These are phyloP conservation scores for Remersonia thermophila DNA, from an alignment of 2,329 filamentous ascomycete species.

Conservation along the genomic window DNA sequence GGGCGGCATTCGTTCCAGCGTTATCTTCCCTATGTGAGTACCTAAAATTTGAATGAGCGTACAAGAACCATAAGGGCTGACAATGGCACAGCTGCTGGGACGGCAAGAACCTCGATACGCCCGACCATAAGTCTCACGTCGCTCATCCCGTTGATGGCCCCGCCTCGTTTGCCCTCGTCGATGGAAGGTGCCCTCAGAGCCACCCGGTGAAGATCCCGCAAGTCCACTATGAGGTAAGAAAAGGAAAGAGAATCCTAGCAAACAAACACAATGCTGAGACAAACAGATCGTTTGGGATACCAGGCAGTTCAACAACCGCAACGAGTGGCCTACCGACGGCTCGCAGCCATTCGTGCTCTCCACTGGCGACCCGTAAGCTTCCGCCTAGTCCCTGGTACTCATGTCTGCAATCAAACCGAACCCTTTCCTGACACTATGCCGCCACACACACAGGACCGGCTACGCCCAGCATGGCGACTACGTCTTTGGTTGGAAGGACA, in stretches of 20 bases:
- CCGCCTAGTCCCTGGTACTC: neutral
- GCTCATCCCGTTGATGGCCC: conserved; percentile 28
- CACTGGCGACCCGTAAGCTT: conserved; percentile 15
- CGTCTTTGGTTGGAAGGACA: conserved; percentile 24
- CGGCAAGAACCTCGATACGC: conserved; percentile 30
- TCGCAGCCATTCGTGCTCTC: conserved; percentile 20
- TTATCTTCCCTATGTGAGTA: conserved; percentile 18
- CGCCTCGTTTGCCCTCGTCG: conserved; percentile 24
- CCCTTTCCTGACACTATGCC: too few relatives aligned
- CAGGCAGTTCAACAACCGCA: conserved; percentile 22
- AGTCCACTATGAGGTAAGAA: conserved; percentile 25
- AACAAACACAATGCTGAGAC: neutral
- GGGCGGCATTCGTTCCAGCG: conserved; percentile 18
- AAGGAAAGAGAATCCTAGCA: too few relatives aligned
- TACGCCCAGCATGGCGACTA: conserved; percentile 24
- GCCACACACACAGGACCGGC: conserved; percentile 13
- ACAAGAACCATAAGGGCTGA: too few relatives aligned
- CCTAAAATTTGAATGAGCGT: too few relatives aligned
- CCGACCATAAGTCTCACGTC: conserved; percentile 30
- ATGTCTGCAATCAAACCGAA: too few relatives aligned
- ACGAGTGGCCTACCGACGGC: conserved; percentile 23
- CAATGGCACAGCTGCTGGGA: conserved; percentile 37
- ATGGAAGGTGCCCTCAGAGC: conserved; percentile 20
- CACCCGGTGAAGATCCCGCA: conserved; percentile 19
- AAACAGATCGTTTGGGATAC: conserved; percentile 17